phyloP scores from a whole-genome alignment of 768 basidiomycete genomes.

The Phaeotremella fagi region DNA sequence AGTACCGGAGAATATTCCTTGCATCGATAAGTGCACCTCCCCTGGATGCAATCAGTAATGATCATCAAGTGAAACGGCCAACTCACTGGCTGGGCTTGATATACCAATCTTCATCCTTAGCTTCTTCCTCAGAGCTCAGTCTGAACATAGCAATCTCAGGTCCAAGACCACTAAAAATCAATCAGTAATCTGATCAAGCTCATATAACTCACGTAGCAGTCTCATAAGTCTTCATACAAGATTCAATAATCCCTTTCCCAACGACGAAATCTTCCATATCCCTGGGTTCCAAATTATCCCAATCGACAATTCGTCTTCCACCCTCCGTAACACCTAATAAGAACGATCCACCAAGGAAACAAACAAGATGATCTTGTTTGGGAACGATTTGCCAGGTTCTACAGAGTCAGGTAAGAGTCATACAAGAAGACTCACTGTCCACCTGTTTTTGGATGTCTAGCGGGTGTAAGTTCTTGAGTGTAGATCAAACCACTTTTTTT shows the following conservation, averaged over 20 bases:
- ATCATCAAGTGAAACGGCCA: neutral
- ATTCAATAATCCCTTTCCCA: conserved; percentile 74
- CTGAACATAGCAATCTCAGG: conserved; percentile 88
- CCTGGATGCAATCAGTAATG: neutral
- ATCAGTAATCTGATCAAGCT: neutral
- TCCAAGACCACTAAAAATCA: conserved; percentile 62
- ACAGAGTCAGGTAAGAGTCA: conserved; percentile 2
- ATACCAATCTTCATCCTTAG: conserved; percentile 72
- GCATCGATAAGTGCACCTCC: conserved; percentile 62
- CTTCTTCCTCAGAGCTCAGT: conserved; percentile 49
- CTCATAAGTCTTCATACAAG: conserved; percentile 68
- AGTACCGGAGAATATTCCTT: conserved; percentile 80
- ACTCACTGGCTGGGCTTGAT: conserved; percentile 58
- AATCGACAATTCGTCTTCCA: conserved; percentile 34
- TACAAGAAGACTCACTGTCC: conserved; percentile 22
- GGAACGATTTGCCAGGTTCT: conserved; percentile 71
- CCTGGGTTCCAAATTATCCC: conserved; percentile 58
- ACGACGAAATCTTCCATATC: conserved; percentile 75
- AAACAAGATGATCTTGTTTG: conserved; percentile 94
- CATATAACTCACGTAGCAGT: conserved; percentile 64
- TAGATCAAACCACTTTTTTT: conserved; percentile 61
- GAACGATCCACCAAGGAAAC: conserved; percentile 87
- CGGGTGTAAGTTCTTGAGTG: conserved; percentile 75
- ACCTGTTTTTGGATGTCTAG: conserved; percentile 43
- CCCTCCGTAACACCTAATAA: conserved; percentile 74